Percentiles rank a stretch among this genome's conserved stretches.
Evolutionary conservation across 306 rosid genomes (phyloP).

Genomic region (Oemleria cerasiformis): DNA sequence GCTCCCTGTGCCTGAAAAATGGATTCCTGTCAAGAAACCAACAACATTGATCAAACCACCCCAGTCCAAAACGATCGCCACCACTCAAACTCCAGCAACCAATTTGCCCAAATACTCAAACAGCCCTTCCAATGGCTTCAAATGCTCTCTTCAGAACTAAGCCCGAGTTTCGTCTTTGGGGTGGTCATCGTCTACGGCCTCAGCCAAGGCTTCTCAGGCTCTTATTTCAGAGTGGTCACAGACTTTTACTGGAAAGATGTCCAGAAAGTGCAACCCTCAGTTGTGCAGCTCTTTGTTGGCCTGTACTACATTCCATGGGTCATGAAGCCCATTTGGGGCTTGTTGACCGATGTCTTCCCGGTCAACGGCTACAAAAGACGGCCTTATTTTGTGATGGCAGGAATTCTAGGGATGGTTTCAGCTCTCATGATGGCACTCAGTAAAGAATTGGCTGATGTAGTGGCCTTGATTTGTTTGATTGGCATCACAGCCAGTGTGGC

Average conservation of each 20-base stretch:
- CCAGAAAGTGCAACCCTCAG: constrained; percentile 55
- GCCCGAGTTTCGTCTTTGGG: constrained; percentile 44
- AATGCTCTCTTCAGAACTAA: constrained; percentile 43
- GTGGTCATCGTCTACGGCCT: constrained; percentile 52
- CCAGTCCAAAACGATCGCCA: background rate
- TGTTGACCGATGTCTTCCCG: constrained; percentile 59
- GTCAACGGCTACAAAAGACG: constrained; percentile 52
- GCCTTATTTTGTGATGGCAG: constrained; percentile 50
- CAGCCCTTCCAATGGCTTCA: constrained; percentile 48
- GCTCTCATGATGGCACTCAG: constrained; percentile 29
- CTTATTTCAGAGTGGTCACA: constrained; percentile 51
- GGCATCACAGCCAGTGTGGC: constrained; percentile 55
- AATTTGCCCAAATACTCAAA: constrained; percentile 8
- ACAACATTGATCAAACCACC: background rate
- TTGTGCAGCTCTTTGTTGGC: constrained; percentile 50
- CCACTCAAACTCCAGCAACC: background rate
- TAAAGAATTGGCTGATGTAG: constrained; percentile 15
- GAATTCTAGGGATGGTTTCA: constrained; percentile 38
- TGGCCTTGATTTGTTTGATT: constrained; percentile 47
- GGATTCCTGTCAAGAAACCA: background rate
- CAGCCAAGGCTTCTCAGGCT: constrained; percentile 59
- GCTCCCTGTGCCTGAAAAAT: background rate
- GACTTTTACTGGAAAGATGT: constrained; percentile 88
- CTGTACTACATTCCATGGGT: constrained; percentile 68
- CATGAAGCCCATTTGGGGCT: constrained; percentile 73